These are phyloP conservation scores for Fusarium anthophilum DNA, from an alignment of 2,329 filamentous ascomycete species.

Conservation along the genomic window DNA sequence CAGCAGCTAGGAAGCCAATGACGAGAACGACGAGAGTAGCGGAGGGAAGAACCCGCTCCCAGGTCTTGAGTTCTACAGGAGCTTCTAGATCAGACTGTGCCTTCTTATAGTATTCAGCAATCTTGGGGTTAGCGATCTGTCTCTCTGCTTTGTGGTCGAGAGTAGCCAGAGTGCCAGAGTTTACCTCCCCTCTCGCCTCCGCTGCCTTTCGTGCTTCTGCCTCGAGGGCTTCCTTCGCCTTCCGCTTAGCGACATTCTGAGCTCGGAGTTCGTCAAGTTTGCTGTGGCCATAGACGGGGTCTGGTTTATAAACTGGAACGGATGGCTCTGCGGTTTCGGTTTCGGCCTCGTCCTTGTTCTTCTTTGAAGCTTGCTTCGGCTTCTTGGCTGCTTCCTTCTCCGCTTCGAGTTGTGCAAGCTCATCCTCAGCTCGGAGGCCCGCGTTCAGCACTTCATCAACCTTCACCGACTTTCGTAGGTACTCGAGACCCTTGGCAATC, in stretches of 20 bases:
- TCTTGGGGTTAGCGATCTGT: constrained; percentile 50
- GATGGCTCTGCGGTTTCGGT: neutral
- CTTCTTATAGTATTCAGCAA: constrained; percentile 53
- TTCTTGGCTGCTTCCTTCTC: constrained; percentile 41
- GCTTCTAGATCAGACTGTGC: constrained; percentile 61
- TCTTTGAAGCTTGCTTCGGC: constrained; percentile 30
- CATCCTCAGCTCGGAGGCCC: constrained; percentile 69
- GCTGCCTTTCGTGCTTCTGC: constrained; percentile 53
- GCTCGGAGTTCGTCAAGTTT: constrained; percentile 66
- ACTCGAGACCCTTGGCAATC: constrained; percentile 59
- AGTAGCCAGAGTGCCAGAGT: constrained; percentile 54
- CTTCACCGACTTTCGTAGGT: constrained; percentile 62
- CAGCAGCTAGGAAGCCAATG: constrained; percentile 53
- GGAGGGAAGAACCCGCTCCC: constrained; percentile 66
- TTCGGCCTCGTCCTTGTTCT: constrained; percentile 36
- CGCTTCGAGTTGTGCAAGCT: constrained; percentile 63
- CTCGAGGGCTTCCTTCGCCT: constrained; percentile 56
- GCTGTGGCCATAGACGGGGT: constrained; percentile 67
- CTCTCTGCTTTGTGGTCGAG: constrained; percentile 49
- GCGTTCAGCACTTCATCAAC: constrained; percentile 71
- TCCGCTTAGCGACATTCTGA: constrained; percentile 59
- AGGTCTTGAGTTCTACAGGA: constrained; percentile 60
- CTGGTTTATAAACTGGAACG: constrained; percentile 44
- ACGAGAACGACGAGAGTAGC: constrained; percentile 58
- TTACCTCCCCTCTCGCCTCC: constrained; percentile 53